phyloP scores from a whole-genome alignment of 305 asterid species.

The Fraxinus latifolia region DNA sequence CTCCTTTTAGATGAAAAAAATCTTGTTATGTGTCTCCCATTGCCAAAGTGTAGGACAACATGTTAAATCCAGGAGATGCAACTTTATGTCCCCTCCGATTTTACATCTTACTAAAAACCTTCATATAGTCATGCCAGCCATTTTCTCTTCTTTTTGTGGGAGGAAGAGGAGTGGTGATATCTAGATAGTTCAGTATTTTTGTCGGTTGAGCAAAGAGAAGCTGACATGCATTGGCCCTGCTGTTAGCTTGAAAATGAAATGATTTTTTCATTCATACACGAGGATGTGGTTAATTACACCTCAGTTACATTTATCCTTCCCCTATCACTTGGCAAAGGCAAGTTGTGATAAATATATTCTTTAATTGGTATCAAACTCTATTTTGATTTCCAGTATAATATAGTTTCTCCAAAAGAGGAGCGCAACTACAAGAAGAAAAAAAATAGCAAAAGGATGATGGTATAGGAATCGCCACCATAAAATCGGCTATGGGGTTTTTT shows the following conservation, averaged over 20 bases:
- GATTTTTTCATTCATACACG: not conserved
- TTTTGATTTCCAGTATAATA: no score
- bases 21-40: not conserved
- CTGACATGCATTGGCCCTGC: not conserved
- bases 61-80: not conserved
- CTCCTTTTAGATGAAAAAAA: not conserved
- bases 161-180: not conserved
- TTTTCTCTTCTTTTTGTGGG: not conserved
- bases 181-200: not conserved
- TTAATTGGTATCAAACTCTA: no score
- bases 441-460: no score
- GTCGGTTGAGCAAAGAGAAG: constrained; percentile 2
- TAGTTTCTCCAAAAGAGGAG: no score
- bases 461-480: no score
- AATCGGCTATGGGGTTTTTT: no score
- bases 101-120: not conserved
- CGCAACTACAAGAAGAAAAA: no score
- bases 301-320: not conserved
- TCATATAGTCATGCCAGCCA: not conserved
- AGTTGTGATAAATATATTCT: no score
- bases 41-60: not conserved
- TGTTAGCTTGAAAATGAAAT: constrained; percentile 1
- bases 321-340: no score
- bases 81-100: not conserved
- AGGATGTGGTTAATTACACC: not conserved